Base-by-base conservation (phyloP, 768 basidiomycete genomes). In the Lyophyllum semitale region DNA sequence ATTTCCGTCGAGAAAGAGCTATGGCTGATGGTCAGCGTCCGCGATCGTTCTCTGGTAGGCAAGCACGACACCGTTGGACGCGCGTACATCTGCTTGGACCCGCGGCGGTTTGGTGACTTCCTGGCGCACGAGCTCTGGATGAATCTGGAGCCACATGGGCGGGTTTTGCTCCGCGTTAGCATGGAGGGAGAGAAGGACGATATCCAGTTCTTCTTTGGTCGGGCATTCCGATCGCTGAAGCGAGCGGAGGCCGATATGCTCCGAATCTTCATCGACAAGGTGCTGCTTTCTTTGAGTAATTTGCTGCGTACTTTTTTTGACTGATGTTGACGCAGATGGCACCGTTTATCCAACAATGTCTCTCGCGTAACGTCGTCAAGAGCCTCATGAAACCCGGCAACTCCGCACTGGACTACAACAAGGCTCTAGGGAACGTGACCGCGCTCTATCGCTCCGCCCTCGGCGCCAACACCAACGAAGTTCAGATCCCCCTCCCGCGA, bases 151-250 rank as follows among this genome's bases (percentile, higher is more conserved):
- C 85, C 88, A 0, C 81, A 85, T 51, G 95, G 97, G 4, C 84
- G 93, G 30, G 81, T 98, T 47, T 73, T 97, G 33, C 76, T 97
- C 29, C 84, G 97, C 18, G 82, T 98, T 54, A 95, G 93, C 66
- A 97, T 98, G 95, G 97, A 99, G 66, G 95, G 95, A 50, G 97
- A 98, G 79, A 95, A 96, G 72, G 95, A 97, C 63, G 97, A 99
- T 68, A 92, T 94, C 8, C 91, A 91, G 62, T 99, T 97, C 77
- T 95, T 91, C 77, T 99, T 98, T 65, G 97, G 97, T 25, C 82
- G 95, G 29, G 96, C 89, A 3, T 99, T 99, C 80, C 81, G 96
- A 43, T 93, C 88, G 35, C 69, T 99, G 61, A 98, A 98, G 73
- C 78, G 95, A 29, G 92, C 94, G 0, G 94, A 98, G 67, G 86